Conservation (phyloP, 805 yeast species). For the Metschnikowia peoriensis region DNA sequence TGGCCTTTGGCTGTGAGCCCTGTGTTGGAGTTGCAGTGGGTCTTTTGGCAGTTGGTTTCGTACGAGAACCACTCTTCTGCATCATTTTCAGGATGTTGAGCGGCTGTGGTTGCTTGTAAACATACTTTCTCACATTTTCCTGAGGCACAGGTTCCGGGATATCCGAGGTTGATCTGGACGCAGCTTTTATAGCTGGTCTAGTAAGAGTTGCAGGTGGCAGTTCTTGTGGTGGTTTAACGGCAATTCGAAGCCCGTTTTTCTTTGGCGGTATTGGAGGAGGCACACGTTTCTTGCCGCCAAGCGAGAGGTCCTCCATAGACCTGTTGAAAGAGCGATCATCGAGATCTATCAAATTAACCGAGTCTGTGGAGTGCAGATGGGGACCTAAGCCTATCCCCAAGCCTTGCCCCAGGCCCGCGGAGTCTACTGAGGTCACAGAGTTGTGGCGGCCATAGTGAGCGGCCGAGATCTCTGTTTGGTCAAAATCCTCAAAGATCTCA, state of each 20-base stretch:
- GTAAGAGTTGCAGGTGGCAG: constrained; percentile 1
- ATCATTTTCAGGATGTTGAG: constrained; percentile 34
- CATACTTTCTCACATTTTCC: constrained; percentile 22
- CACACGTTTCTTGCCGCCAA: constrained; percentile 10
- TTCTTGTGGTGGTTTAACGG: constrained; percentile 1
- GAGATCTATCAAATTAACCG: constrained; percentile 68
- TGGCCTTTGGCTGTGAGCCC: constrained; percentile 4
- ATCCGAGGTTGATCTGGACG: constrained; percentile 27
- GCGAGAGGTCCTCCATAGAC: constrained; percentile 24
- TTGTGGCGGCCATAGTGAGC: constrained; percentile 29
- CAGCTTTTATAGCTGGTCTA: constrained; percentile 5
- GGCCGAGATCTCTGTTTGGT: constrained; percentile 30
- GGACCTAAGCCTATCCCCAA: too few species aligned
- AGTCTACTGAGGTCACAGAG: constrained; percentile 8
- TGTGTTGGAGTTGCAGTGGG: constrained; percentile 8
- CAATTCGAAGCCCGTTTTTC: constrained; percentile 6
- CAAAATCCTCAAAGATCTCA: constrained; percentile 38
- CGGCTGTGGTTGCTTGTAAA: constrained; percentile 41
- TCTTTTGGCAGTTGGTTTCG: constrained; percentile 2
- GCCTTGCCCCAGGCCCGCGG: constrained; percentile 1
- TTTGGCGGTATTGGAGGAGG: constrained; percentile 23
- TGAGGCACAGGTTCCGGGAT: constrained; percentile 11
- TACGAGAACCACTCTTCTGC: constrained; percentile 19
- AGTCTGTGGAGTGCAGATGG: constrained; percentile 13
- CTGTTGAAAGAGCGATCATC: constrained; percentile 39